phyloP scores from a whole-genome alignment of 305 asterid species.

The Plantago lanceolata region DNA sequence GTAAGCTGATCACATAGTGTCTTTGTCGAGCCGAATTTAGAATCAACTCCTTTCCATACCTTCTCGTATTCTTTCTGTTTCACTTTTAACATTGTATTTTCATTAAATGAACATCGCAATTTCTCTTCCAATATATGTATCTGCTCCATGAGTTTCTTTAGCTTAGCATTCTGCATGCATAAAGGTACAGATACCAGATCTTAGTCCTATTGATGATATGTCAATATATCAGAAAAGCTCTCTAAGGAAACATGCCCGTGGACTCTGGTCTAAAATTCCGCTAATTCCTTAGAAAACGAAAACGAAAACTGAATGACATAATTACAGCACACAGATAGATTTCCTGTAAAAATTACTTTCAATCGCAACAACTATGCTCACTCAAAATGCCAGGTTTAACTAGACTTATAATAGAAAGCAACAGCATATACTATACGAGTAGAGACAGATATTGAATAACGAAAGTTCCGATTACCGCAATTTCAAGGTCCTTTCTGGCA shows the following conservation, averaged over 20 bases:
- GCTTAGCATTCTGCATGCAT: constrained; percentile 68
- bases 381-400: no score
- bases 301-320: constrained; percentile 4
- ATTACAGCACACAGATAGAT: constrained; percentile 4
- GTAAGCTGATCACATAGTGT: constrained; percentile 71
- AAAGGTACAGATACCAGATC: constrained; percentile 15
- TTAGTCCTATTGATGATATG: constrained; percentile 23
- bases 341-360: neutral
- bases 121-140: constrained; percentile 70
- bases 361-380: constrained; percentile 7
- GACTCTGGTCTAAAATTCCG: constrained; percentile 17
- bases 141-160: constrained; percentile 70
- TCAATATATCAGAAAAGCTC: constrained; percentile 7
- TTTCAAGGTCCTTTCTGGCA: constrained; percentile 66
- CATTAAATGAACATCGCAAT: constrained; percentile 76
- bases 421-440: no score
- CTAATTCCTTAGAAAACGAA: constrained; percentile 11
- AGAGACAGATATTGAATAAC: no score
- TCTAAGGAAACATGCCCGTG: constrained; percentile 11
- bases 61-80: constrained; percentile 91
- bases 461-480: constrained; percentile 50
- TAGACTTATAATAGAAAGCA: no score
- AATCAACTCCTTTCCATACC: constrained; percentile 86
- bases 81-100: constrained; percentile 76
- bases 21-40: constrained; percentile 76